Evolutionary conservation across 2,329 filamentous ascomycete genomes (phyloP), one percentile per base, ranked within the genome.

Genomic region (Septoria linicola): DNA sequence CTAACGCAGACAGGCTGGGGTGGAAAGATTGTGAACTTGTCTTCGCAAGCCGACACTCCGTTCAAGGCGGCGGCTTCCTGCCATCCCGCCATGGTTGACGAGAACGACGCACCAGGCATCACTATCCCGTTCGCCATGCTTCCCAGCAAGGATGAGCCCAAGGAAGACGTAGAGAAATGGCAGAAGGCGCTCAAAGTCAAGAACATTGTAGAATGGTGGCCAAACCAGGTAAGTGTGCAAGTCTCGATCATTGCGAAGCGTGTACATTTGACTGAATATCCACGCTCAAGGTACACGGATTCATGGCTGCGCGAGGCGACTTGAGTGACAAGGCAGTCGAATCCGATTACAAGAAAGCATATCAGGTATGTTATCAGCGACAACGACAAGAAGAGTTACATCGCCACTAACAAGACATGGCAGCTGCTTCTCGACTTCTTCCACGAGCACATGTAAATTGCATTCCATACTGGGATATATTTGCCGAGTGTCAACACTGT

Each of bases 41-140:
- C 74, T n/a, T 74, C 76, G 3, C 72, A 75, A 47, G 61, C 75
- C 50, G 75, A 73, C 36, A 79, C 78, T 17, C 66, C 67, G 11
- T 83, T 83, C 73, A 82, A 80, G 68, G 78, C 75, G 13, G 80
- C 76, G 2, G 80, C 74, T 8, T 72, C 78, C 20, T 75, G 71
- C 57, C 80, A 83, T 63, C 81, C 81, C 4, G 80, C 80, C 21
- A 82, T 83, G 80, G 73, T 83, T 10, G 80, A 81, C 43, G 75
- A 75, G 11, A 73, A 77, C 21, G 81, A 83, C 58, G 81, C 80
- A 2, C 72, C 75, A 41, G 73, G 72, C 4, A 72, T 83, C 31
- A 76, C 73, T 3, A 79, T 83, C 32, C 81, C 81, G 1, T 79
- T 79, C 66, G 73, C 75, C 5, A 72, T 82, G 71, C 71, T 84